Evolutionary conservation across 352 stramenopile genomes (phyloP), one percentile per base, ranked within the genome.

Genomic region (Thalassiosira exigua): DNA sequence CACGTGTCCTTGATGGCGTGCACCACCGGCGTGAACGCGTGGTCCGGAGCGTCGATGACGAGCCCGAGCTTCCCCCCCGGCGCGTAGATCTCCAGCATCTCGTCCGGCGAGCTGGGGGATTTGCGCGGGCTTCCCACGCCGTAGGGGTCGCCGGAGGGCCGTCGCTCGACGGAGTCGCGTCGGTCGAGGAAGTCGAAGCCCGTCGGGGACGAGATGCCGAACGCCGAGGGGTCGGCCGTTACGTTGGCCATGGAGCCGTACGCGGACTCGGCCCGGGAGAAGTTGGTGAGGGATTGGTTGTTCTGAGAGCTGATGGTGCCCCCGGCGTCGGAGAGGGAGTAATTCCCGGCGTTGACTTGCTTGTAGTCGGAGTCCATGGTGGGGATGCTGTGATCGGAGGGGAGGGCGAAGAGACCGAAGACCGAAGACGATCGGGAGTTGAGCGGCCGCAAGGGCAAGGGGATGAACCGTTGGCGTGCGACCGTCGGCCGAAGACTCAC

Each of bases 1-100:
- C 86, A 92, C 2, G 84, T 85, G 44, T 92, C 86, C 62, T 94
- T 92, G 26, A 92, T 85, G 0, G 86, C 83, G 67, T 94, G 86
- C 19, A 94, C 82, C 0, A 94, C 69, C 11, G 88, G 88, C 29
- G 79, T 84, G 9, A 32, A 12, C 12, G 82, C 72, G 21, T 74
- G 48, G 41, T 84, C 62, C 4, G 89, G 89, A 14, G 86, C 88
- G 59, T 94, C 89, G 73, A 94, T 91, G 2, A 94, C 89, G 3
- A 94, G 76, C 24, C 86, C 89, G 3, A 92, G 59, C 58, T 92
- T 92, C 27, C 85, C 89, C 12, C 78, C 42, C 2, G 89, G 89
- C 27, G 89, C 89, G 56, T 82, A 84, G 14, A 94, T 82, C 66
- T 90, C 71, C 19, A 94, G 66, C 9, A 89, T 60, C 79, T 90